Base-by-base conservation (phyloP, 441 rosid species). In the Melastoma candidum region DNA sequence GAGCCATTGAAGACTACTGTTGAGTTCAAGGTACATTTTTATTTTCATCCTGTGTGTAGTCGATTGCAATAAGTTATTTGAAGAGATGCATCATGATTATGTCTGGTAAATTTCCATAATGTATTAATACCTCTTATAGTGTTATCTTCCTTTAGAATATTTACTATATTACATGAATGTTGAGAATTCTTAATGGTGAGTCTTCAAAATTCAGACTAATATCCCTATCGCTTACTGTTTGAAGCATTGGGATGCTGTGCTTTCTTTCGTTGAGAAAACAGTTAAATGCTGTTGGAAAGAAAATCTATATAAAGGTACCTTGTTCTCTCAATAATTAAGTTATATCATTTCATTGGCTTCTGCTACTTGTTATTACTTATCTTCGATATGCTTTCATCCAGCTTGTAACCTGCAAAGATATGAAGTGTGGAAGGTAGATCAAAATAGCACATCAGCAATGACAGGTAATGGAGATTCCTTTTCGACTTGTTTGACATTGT, bases 1-100 rank as follows among this genome's bases (percentile, higher is more conserved):
- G 93, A 93, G 64, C 84, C 88, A 46, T 84, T 93, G 58, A 81
- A 80, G 78, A 81, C 93, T 22, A 65, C 61, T 67, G 90, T 65
- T 67, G 93, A 81, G 63, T 89, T 89, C 77, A 89, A 86, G 97
- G 97, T 93, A 80, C 55, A 27, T 43, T 26, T 12, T 24, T 12
- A 0, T 17, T 47, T 46, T 53, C 51, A 41, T 49, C 17, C 5
- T 43, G 36, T 44, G 39, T 24, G 48, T 39, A 48, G 36, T 27
- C 14, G 41, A 13, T 48, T 58, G 26, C 36, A 29, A 29, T 29
- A 29, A 29, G 5, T 29, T 6, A 29, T 29, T 29, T 29, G 36
- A 29, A 29, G 36, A 29, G 5, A 29, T 6, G 7, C 7, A 6
- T 6, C 36, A 29, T 29, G 36, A 3, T 29, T 6, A 29, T 3